phyloP scores from a whole-genome alignment of 2,329 filamentous ascomycete species.

The Hypoxylon sp. region DNA sequence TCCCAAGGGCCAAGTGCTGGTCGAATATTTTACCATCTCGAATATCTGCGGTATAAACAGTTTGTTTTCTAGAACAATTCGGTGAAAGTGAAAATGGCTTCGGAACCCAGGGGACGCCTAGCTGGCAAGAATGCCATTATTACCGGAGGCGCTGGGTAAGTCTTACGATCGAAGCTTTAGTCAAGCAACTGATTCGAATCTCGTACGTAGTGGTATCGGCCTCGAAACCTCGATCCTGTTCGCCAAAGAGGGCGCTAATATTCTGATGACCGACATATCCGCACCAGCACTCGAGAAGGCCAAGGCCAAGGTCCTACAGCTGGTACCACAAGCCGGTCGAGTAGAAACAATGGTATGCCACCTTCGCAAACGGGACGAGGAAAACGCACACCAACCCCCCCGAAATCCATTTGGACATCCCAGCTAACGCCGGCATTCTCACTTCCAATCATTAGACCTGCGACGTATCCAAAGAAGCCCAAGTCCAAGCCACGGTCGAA shows the following conservation, averaged over 20 bases:
- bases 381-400: neutral
- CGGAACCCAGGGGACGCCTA: slow-evolving; percentile 60
- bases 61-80: neutral
- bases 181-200: slow-evolving; percentile 23
- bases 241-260: slow-evolving; percentile 84
- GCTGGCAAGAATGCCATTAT: slow-evolving; percentile 75
- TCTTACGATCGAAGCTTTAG: slow-evolving; percentile 35
- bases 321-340: slow-evolving; percentile 71
- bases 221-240: slow-evolving; percentile 93
- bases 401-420: neutral
- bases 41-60: neutral
- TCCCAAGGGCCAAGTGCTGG: neutral
- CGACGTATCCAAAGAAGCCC: slow-evolving; percentile 87
- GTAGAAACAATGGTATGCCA: slow-evolving; percentile 68
- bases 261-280: slow-evolving; percentile 89
- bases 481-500: slow-evolving; percentile 81
- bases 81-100: slow-evolving; percentile 44
- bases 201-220: slow-evolving; percentile 80
- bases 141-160: slow-evolving; percentile 88
- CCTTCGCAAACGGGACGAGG: neutral
- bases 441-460: slow-evolving; percentile 61
- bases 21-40: neutral
- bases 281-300: slow-evolving; percentile 81
- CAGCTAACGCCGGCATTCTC: slow-evolving; percentile 7
- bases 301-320: slow-evolving; percentile 77